Percentiles rank a stretch among this genome's conserved stretches.
Evolutionary conservation across 805 yeast species (phyloP).

Genomic region (Hanseniaspora clermontiae): DNA sequence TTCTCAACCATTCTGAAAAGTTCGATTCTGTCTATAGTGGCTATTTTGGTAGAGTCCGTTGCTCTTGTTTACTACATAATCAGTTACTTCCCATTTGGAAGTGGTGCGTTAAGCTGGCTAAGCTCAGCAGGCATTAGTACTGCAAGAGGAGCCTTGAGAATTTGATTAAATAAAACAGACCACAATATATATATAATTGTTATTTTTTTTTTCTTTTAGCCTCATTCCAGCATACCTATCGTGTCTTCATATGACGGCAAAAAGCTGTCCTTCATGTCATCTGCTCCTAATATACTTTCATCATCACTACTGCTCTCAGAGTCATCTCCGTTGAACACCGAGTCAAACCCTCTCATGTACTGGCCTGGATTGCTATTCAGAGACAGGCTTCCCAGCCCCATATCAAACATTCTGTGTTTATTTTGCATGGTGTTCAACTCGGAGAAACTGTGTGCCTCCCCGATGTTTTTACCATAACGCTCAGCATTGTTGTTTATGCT

Average conservation of each 20-base stretch:
- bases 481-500: neutral
- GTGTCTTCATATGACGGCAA: conserved; percentile 7
- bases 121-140: conserved; percentile 46
- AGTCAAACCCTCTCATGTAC: neutral
- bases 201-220: neutral
- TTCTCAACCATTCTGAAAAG: conserved; percentile 57
- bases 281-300: neutral
- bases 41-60: conserved; percentile 63
- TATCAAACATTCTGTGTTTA: neutral
- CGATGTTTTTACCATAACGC: neutral
- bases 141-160: conserved; percentile 32
- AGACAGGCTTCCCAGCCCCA: neutral
- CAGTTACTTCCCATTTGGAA: conserved; percentile 93
- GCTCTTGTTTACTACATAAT: conserved; percentile 84
- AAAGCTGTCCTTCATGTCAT: neutral
- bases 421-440: neutral
- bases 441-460: neutral
- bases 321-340: neutral
- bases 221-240: neutral
- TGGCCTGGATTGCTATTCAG: neutral
- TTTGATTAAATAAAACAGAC: conserved; percentile 15
- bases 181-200: neutral
- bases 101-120: conserved; percentile 53
- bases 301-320: conserved; percentile 4
- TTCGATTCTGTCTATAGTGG: conserved; percentile 61